Base-by-base conservation (phyloP, 306 rosid species). In the Astragalus membranaceus region DNA sequence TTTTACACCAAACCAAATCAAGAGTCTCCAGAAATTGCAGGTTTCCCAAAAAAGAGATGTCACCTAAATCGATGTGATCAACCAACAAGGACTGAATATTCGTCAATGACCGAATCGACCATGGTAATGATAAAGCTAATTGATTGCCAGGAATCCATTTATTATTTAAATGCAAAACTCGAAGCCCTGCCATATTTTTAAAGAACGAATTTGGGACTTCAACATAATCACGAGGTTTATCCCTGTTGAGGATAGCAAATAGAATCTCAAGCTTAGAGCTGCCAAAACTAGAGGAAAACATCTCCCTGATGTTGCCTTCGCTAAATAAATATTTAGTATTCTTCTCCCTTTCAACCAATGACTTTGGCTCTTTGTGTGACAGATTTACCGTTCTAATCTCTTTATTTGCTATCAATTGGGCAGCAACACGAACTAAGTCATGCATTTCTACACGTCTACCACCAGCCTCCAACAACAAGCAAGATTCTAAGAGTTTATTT, bases 381-480 rank as follows among this genome's bases (percentile, higher is more conserved):
- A 36, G 0, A 17, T 33, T 10, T 0, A 9, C 5, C 4, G 4
- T 42, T 9, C 33, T 33, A 32, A 43, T 26, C 20, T 20, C 11
- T 3, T 37, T 1, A 0, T 41, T 53, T 1, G 52, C 69, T 5
- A 69, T 69, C 64, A 3, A 15, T 0, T 12, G 20, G 17, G 73
- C 73, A 5, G 20, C 43, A 5, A 69, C 75, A 0, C 77, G 80
- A 6, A 62, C n/a, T 33, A 62, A 36, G 47, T 70, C 73, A 44
- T 70, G 73, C 81, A 77, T 70, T 10, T 20, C 54, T 3, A 78
- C 48, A 2, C 0, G 0, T 3, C 9, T 12, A 10, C 11, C 0
- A 0, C 0, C 0, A 0, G 0, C 48, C 2, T 63, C n/a, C n/a
- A n/a, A n/a, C n/a, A n/a, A n/a, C n/a, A n/a, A n/a, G n/a, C n/a